Evolutionary conservation across 257 asterid species (phyloP).

Genomic region (Capsicum baccatum): DNA sequence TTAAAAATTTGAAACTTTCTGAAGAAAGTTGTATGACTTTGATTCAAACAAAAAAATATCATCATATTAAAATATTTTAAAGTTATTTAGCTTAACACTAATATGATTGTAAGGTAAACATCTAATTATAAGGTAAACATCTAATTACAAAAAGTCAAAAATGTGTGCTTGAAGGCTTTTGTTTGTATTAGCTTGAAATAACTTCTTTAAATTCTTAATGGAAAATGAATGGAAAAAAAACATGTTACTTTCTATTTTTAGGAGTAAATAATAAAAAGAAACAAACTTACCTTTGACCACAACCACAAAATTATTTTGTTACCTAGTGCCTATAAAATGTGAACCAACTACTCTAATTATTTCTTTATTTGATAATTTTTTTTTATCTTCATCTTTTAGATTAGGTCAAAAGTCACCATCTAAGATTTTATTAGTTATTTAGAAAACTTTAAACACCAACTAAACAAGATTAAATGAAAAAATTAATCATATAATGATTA

Average conservation of each 20-base stretch:
- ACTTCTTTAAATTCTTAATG: background rate
- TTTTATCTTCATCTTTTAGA: slow-evolving; percentile 21
- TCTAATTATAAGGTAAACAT: background rate
- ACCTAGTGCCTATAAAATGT: background rate
- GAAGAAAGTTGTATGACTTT: too few relatives aligned
- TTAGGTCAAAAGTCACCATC: slow-evolving; percentile 19
- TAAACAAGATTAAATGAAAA: slow-evolving; percentile 1
- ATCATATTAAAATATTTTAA: too few relatives aligned
- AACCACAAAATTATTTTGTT: background rate
- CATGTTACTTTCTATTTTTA: background rate
- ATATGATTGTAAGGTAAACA: background rate
- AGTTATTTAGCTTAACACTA: too few relatives aligned
- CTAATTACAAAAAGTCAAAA: too few relatives aligned
- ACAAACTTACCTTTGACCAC: background rate
- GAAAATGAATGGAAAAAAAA: background rate
- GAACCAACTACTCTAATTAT: background rate
- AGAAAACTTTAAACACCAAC: background rate
- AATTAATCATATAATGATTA: background rate
- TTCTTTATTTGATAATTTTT: background rate
- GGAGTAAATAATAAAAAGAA: background rate
- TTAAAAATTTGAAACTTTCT: too few relatives aligned
- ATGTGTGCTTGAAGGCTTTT: background rate
- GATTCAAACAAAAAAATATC: too few relatives aligned
- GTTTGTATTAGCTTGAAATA: background rate
- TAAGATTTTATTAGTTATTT: background rate